Conservation (phyloP, 768 basidiomycete species). For the Trametopsis cervina region DNA sequence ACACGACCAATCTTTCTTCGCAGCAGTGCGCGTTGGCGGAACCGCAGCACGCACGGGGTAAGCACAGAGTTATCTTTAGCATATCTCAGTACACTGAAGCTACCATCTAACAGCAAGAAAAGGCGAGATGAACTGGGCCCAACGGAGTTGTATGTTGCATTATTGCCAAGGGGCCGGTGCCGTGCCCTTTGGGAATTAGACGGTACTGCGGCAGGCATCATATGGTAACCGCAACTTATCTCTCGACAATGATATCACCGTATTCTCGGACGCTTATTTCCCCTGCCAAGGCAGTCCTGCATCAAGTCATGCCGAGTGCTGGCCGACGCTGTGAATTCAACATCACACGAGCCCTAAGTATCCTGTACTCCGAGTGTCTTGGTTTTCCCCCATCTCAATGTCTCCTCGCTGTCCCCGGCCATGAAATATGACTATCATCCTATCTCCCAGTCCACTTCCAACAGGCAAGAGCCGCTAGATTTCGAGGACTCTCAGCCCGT, state of each 20-base stretch:
- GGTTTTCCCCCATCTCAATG: neutral
- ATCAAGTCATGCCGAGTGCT: conserved; percentile 4
- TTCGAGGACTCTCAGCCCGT: neutral
- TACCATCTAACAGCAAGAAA: no score
- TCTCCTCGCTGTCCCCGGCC: neutral
- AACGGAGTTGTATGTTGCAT: no score
- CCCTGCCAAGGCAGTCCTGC: conserved; percentile 1
- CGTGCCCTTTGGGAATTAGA: no score
- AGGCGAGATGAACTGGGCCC: no score
- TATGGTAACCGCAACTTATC: neutral
- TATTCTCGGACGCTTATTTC: neutral
- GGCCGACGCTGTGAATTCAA: neutral
- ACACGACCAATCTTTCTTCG: no score
- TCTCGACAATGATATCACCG: neutral
- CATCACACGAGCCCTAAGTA: conserved; percentile 4
- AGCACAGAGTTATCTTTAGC: no score
- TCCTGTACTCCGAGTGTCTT: neutral
- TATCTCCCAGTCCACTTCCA: conserved; percentile 14
- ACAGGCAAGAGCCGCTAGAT: conserved; percentile 3
- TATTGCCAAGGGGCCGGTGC: no score
- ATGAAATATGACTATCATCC: conserved; percentile 18
- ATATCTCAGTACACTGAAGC: no score
- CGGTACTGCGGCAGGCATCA: no score
- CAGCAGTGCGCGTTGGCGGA: no score
- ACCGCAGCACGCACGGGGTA: no score